Evolutionary conservation across 1,284 basidiomycete species (phyloP).

Genomic region (Puccinia novopanici): DNA sequence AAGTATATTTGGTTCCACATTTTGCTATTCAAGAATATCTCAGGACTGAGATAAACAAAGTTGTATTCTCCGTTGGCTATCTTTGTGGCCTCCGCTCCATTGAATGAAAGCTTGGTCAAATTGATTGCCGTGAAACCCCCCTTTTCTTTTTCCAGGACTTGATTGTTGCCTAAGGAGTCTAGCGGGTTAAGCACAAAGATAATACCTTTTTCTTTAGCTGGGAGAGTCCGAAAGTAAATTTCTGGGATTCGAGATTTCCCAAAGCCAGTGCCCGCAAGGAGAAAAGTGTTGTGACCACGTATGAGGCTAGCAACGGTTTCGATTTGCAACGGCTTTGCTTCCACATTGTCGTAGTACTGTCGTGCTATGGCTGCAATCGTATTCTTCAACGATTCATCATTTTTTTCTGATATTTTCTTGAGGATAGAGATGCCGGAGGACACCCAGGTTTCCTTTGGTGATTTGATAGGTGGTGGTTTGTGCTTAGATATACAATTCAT

Average conservation of each 20-base stretch:
- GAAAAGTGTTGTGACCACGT: not conserved
- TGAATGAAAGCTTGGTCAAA: not conserved
- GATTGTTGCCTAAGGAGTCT: not conserved
- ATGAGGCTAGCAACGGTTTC: not conserved
- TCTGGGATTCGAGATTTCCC: constrained; percentile 6
- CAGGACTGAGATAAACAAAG: not conserved
- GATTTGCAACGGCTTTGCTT: not conserved
- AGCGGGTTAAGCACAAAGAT: not conserved
- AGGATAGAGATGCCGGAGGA: too few relatives aligned
- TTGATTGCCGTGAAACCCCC: not conserved
- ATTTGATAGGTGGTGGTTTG: too few relatives aligned
- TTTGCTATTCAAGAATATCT: not conserved
- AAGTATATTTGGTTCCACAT: not conserved
- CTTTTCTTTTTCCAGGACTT: constrained; percentile 1
- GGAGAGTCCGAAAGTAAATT: not conserved
- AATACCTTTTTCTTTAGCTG: not conserved
- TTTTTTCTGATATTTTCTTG: too few relatives aligned
- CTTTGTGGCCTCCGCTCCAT: not conserved
- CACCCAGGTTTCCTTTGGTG: too few relatives aligned
- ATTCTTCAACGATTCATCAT: too few relatives aligned
- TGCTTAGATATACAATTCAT: too few relatives aligned
- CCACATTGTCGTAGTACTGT: too few relatives aligned
- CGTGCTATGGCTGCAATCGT: too few relatives aligned
- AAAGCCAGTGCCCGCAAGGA: too few relatives aligned
- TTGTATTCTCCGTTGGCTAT: not conserved